phyloP scores from a whole-genome alignment of 192 early-diverging fungal species.

The Backusella liffmaniae region DNA sequence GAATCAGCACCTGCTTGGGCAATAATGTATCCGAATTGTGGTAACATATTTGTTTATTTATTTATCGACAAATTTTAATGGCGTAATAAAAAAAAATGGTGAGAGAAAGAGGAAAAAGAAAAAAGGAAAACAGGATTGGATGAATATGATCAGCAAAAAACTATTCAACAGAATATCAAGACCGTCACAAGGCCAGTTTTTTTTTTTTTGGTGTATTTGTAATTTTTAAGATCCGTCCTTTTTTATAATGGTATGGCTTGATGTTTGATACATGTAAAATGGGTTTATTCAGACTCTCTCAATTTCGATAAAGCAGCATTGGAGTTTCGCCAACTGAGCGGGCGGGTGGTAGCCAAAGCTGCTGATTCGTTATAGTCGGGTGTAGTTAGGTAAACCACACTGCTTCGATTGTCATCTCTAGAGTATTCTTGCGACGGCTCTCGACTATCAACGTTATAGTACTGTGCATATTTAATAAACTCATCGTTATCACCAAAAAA shows the following conservation, averaged over 20 bases:
- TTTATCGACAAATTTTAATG: not conserved
- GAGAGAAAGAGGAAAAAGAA: not conserved
- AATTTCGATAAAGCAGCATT: not conserved
- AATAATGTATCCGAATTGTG: slow-evolving; percentile 38
- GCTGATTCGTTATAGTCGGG: slow-evolving; percentile 20
- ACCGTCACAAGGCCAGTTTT: slow-evolving; percentile 1
- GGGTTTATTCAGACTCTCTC: not conserved
- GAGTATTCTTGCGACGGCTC: not conserved
- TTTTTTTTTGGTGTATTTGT: not conserved
- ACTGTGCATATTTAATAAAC: slow-evolving; percentile 24
- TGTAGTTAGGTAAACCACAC: slow-evolving; percentile 11
- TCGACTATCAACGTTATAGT: not conserved
- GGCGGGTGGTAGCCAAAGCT: slow-evolving; percentile 5
- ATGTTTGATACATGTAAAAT: not conserved
- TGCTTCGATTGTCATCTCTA: not conserved
- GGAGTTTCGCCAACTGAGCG: slow-evolving; percentile 5
- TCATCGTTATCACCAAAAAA: slow-evolving; percentile 37
- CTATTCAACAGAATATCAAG: not conserved
- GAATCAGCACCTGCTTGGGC: slow-evolving; percentile 41
- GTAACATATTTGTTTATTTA: slow-evolving; percentile 22
- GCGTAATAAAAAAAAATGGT: not conserved
- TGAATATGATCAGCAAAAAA: slow-evolving; percentile 3
- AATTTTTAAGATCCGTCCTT: not conserved
- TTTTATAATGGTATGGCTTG: not conserved
- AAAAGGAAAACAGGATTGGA: not conserved